These are phyloP conservation scores for Russula sp. DNA, from an alignment of 768 basidiomycete genomes.

Conservation along the genomic window DNA sequence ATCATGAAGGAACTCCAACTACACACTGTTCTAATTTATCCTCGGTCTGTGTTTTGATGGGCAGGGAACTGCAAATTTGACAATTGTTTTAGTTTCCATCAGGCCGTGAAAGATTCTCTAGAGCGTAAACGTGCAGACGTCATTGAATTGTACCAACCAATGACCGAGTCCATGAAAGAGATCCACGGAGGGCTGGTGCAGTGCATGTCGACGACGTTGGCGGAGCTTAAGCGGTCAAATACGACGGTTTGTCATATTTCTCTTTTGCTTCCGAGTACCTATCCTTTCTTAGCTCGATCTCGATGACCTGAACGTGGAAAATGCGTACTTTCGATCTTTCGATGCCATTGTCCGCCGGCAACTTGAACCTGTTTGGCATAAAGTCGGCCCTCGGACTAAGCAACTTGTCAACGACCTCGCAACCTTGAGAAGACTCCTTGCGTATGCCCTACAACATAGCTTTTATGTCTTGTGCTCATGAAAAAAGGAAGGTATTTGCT, in stretches of 20 bases:
- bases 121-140: slow-evolving; percentile 85
- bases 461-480: background rate
- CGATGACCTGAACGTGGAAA: slow-evolving; percentile 88
- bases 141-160: slow-evolving; percentile 78
- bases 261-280: background rate
- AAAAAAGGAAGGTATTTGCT: slow-evolving; percentile 61
- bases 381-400: slow-evolving; percentile 87
- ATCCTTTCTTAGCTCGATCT: slow-evolving; percentile 66
- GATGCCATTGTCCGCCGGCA: slow-evolving; percentile 82
- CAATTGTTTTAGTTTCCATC: slow-evolving; percentile 63
- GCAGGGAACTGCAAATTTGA: slow-evolving; percentile 10
- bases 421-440: slow-evolving; percentile 72
- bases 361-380: slow-evolving; percentile 93
- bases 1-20: slow-evolving; percentile 92
- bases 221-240: slow-evolving; percentile 85
- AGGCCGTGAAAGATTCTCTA: slow-evolving; percentile 74
- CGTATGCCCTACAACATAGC: slow-evolving; percentile 37
- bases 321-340: slow-evolving; percentile 90
- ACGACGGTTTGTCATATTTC: slow-evolving; percentile 40
- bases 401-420: slow-evolving; percentile 87
- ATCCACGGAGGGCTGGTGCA: slow-evolving; percentile 90
- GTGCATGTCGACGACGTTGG: slow-evolving; percentile 86
- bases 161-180: slow-evolving; percentile 83
- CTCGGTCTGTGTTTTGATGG: slow-evolving; percentile 47
- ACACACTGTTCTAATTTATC: slow-evolving; percentile 85